Base-by-base conservation (phyloP, 495 filamentous ascomycete genomes). In the Aspergillus asperescens region DNA sequence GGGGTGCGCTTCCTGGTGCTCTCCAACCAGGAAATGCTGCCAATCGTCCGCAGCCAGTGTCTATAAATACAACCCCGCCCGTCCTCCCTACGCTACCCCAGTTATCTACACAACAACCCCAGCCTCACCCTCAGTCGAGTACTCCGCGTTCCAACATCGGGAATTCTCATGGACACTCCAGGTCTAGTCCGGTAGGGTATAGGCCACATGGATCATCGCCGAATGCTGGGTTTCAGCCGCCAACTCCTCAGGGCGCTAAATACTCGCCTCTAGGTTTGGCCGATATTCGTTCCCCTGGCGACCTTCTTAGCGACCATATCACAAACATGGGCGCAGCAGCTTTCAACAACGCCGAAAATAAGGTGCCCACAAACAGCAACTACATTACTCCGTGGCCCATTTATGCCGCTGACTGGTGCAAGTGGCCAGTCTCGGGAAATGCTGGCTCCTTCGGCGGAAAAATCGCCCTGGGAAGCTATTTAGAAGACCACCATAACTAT, bases 331-430 rank as follows among this genome's bases (percentile, higher is more conserved):
- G 68, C 5, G 55, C 60, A n/a, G 52, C 67, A 27, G 57, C 70
- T 13, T 69, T 53, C 47, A 57, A 68, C 48, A 72, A 75, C 49
- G 66, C 66, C 23, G 81, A 82, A 31, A 70, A 62, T 16, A 72
- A 78, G 29, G 62, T 80, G 5, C 75, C 82, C 0, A 79, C 78
- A 7, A 89, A 86, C 59, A 85, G 90, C 71, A 96, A 92, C 59
- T 97, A 97, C 68, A 74, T 96, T 57, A 91, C 91, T 5, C 90
- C 90, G 2, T 99, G 93, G 89, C 84, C 89, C 31, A 85, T 94
- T 32, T 97, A 96, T 68, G 91, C 94, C 7, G 88, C 94, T 56
- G 94, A 99, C 74, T 99, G 94, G 94, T 99, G 93, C 69, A 97
- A 97, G 71, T 99, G 94, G 94, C 80, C 85, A n/a, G 82, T 91